Evolutionary conservation across 1,284 basidiomycete genomes (phyloP).

Genomic region (Meripilus lineatus): DNA sequence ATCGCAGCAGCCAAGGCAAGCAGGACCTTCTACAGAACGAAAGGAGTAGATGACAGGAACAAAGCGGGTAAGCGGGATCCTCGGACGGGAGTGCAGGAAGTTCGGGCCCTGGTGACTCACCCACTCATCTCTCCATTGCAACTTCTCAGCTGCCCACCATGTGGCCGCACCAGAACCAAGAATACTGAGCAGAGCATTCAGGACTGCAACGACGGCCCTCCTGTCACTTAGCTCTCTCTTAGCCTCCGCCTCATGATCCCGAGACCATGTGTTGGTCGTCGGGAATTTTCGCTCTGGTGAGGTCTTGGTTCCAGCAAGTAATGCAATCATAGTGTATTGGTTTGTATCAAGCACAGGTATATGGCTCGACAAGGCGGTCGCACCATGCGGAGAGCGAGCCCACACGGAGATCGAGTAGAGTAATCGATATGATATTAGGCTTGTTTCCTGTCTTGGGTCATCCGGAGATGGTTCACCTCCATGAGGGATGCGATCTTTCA

Average conservation of each 20-base stretch:
- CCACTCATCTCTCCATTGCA: slow-evolving; percentile 67
- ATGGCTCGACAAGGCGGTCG: slow-evolving; percentile 35
- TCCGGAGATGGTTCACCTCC: slow-evolving; percentile 9
- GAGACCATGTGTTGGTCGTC: slow-evolving; percentile 36
- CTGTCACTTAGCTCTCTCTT: slow-evolving; percentile 45
- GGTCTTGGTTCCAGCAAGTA: slow-evolving; percentile 70
- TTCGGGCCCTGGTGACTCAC: slow-evolving; percentile 34
- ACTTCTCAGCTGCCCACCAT: slow-evolving; percentile 65
- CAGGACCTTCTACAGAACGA: slow-evolving; percentile 47
- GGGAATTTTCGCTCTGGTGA: slow-evolving; percentile 70
- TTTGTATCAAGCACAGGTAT: slow-evolving; percentile 43
- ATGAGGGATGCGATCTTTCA: slow-evolving; percentile 8
- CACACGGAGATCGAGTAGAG: slow-evolving; percentile 62
- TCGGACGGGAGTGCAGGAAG: too few species aligned
- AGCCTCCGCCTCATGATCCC: slow-evolving; percentile 30
- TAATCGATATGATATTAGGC: slow-evolving; percentile 54
- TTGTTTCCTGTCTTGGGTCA: slow-evolving; percentile 1
- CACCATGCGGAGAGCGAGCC: slow-evolving; percentile 51
- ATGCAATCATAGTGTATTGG: slow-evolving; percentile 63
- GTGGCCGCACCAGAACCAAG: slow-evolving; percentile 58
- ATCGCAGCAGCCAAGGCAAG: slow-evolving; percentile 55
- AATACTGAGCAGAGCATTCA: slow-evolving; percentile 70
- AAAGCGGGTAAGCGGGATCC: not conserved
- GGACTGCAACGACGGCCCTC: slow-evolving; percentile 59
- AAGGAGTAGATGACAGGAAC: not conserved